Conservation (phyloP, 2,329 filamentous ascomycete genomes). For the Scortechinia acanthostroma region DNA sequence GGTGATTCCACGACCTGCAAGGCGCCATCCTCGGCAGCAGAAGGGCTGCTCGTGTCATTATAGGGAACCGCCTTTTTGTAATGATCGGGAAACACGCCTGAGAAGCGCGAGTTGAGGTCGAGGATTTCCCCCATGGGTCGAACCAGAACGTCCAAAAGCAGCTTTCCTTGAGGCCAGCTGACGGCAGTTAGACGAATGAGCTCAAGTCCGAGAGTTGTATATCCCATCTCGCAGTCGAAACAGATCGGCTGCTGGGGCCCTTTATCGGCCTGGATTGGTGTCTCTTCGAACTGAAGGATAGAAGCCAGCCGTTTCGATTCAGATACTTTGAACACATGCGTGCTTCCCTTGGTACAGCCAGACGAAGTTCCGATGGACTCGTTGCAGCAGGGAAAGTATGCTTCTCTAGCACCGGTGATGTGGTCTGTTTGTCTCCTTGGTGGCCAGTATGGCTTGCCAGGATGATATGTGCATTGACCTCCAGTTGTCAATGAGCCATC, state of each 20-base stretch:
- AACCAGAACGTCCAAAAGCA: slow-evolving; percentile 78
- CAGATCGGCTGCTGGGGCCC: slow-evolving; percentile 58
- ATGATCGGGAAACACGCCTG: slow-evolving; percentile 75
- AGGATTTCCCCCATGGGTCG: slow-evolving; percentile 76
- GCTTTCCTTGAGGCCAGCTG: slow-evolving; percentile 72
- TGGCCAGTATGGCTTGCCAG: slow-evolving; percentile 66
- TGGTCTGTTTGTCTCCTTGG: slow-evolving; percentile 46
- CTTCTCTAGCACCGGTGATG: slow-evolving; percentile 45
- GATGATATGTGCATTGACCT: slow-evolving; percentile 73
- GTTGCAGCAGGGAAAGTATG: slow-evolving; percentile 73
- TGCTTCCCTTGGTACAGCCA: slow-evolving; percentile 66
- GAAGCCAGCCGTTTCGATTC: slow-evolving; percentile 71
- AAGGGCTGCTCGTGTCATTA: slow-evolving; percentile 10
- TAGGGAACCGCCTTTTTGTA: slow-evolving; percentile 62
- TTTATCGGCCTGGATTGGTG: slow-evolving; percentile 55
- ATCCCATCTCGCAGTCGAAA: slow-evolving; percentile 97
- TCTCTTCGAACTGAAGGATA: slow-evolving; percentile 73
- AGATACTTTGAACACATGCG: slow-evolving; percentile 82
- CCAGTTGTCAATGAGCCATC: slow-evolving; percentile 70
- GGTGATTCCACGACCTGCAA: slow-evolving; percentile 74
- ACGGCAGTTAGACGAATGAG: slow-evolving; percentile 83
- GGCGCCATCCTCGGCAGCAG: slow-evolving; percentile 10
- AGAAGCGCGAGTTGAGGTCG: slow-evolving; percentile 87
- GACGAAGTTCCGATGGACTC: slow-evolving; percentile 63
- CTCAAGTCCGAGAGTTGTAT: slow-evolving; percentile 81